phyloP scores from a whole-genome alignment of 495 filamentous ascomycete genomes.

The Thermothielavioides terrestris region DNA sequence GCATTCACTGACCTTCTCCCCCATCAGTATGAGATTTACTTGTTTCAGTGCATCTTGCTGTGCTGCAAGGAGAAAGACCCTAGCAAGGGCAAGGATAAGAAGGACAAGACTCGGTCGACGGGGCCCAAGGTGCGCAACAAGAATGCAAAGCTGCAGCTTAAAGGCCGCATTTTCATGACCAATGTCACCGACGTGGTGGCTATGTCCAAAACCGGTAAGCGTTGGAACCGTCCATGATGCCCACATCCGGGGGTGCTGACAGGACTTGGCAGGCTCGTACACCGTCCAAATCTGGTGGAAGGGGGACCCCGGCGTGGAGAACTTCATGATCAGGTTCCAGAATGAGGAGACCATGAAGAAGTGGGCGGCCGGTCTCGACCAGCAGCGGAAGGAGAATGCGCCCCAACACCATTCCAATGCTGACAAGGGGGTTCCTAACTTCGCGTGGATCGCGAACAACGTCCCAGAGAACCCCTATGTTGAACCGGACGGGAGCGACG shows the following conservation, averaged over 20 bases:
- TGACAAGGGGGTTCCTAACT: slow-evolving; percentile 46
- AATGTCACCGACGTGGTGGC: slow-evolving; percentile 93
- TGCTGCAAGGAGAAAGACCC: slow-evolving; percentile 94
- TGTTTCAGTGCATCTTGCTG: slow-evolving; percentile 90
- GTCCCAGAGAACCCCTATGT: slow-evolving; percentile 70
- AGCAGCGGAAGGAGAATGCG: slow-evolving; percentile 48
- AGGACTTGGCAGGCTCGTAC: slow-evolving; percentile 63
- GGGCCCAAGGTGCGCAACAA: slow-evolving; percentile 55
- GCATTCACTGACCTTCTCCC: slow-evolving; percentile 7
- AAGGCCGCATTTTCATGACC: slow-evolving; percentile 97
- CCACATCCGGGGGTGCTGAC: no score
- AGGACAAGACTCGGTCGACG: slow-evolving; percentile 46
- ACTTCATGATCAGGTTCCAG: slow-evolving; percentile 84
- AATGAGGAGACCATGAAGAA: slow-evolving; percentile 89
- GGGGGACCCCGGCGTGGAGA: slow-evolving; percentile 90
- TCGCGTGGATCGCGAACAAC: slow-evolving; percentile 68
- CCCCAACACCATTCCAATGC: slow-evolving; percentile 25
- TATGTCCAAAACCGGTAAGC: slow-evolving; percentile 69
- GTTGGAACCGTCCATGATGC: no score
- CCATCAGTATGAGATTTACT: slow-evolving; percentile 88
- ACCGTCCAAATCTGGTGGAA: slow-evolving; percentile 98
- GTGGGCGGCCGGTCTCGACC: slow-evolving; percentile 62
- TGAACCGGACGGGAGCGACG: slow-evolving; percentile 71
- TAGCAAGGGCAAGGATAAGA: slow-evolving; percentile 70
- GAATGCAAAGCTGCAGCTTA: slow-evolving; percentile 80